Conservation (phyloP, 192 early-diverging fungal species). For the Phycomyces blakesleeanus region DNA sequence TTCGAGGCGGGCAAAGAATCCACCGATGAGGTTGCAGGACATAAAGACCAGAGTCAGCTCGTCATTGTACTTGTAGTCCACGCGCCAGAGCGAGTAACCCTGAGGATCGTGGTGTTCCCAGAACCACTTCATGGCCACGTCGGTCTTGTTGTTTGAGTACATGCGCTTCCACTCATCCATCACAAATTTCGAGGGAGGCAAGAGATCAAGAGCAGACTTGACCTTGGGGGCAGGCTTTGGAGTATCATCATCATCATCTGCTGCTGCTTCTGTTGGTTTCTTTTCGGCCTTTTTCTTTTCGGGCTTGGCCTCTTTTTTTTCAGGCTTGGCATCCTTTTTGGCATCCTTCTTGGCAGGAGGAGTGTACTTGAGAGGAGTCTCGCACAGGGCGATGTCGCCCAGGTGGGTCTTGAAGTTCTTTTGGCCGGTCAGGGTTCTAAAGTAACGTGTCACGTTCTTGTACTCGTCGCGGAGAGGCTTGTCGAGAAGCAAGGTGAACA, state of each 20-base stretch:
- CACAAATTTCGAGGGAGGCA: conserved; percentile 77
- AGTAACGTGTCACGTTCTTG: conserved; percentile 91
- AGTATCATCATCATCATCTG: background rate
- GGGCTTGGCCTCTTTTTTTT: conserved; percentile 46
- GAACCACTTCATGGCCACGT: conserved; percentile 87
- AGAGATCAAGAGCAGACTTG: conserved; percentile 85
- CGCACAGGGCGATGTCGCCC: conserved; percentile 66
- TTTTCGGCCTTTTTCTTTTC: conserved; percentile 47
- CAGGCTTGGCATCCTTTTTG: conserved; percentile 53
- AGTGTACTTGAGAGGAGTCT: conserved; percentile 51
- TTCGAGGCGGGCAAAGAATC: conserved; percentile 91
- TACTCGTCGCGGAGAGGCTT: conserved; percentile 75
- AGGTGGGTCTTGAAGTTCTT: conserved; percentile 78
- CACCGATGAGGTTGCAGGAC: conserved; percentile 92
- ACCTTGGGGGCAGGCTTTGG: conserved; percentile 76
- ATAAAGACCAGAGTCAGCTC: conserved; percentile 88
- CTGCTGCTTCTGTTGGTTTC: conserved; percentile 54
- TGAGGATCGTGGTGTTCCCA: conserved; percentile 86
- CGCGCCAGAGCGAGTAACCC: conserved; percentile 90
- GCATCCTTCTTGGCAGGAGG: conserved; percentile 65
- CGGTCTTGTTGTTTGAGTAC: conserved; percentile 96
- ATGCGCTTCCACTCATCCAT: conserved; percentile 95
- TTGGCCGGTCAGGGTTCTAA: conserved; percentile 82
- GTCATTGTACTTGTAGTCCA: conserved; percentile 94
- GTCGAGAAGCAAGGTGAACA: conserved; percentile 60